Evolutionary conservation across 2,329 filamentous ascomycete genomes (phyloP).

Genomic region (Xylaria arbuscula): DNA sequence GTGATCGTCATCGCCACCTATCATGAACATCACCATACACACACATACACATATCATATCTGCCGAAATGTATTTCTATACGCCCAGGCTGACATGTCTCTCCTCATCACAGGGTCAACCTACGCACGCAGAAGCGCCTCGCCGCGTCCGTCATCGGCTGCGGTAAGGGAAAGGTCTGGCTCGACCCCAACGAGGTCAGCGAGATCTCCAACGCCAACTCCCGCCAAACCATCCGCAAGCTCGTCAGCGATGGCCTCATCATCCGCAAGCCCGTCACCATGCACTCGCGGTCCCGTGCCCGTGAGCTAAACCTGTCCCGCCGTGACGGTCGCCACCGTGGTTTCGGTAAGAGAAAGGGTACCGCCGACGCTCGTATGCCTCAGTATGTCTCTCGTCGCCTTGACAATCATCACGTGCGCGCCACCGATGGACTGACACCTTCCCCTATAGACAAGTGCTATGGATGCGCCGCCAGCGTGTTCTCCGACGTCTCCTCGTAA

Average conservation of each 20-base stretch:
- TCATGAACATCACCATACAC: background rate
- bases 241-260: slow-evolving; percentile 99
- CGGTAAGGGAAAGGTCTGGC: slow-evolving; percentile 99
- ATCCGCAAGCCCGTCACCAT: slow-evolving; percentile 99
- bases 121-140: slow-evolving; percentile 99
- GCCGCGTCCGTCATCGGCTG: slow-evolving; percentile 98
- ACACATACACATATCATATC: no score
- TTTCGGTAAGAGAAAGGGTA: slow-evolving; percentile 99
- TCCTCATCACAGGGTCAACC: slow-evolving; percentile 84
- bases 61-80: background rate
- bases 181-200: slow-evolving; percentile 98
- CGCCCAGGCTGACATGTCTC: slow-evolving; percentile 32
- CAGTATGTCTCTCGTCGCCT: slow-evolving; percentile 71
- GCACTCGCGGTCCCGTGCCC: slow-evolving; percentile 97
- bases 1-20: background rate
- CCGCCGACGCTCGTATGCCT: slow-evolving; percentile 98
- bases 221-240: slow-evolving; percentile 99
- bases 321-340: slow-evolving; percentile 97
- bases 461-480: slow-evolving; percentile 99
- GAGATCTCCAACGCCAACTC: slow-evolving; percentile 99
- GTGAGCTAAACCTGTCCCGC: slow-evolving; percentile 93
- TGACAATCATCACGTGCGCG: background rate
- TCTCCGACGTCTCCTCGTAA: slow-evolving; percentile 98
- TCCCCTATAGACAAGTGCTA: slow-evolving; percentile 80
- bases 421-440: slow-evolving; percentile 5